Conservation (phyloP, 2,329 filamentous ascomycete genomes). For the Furcasterigmium furcatum region DNA sequence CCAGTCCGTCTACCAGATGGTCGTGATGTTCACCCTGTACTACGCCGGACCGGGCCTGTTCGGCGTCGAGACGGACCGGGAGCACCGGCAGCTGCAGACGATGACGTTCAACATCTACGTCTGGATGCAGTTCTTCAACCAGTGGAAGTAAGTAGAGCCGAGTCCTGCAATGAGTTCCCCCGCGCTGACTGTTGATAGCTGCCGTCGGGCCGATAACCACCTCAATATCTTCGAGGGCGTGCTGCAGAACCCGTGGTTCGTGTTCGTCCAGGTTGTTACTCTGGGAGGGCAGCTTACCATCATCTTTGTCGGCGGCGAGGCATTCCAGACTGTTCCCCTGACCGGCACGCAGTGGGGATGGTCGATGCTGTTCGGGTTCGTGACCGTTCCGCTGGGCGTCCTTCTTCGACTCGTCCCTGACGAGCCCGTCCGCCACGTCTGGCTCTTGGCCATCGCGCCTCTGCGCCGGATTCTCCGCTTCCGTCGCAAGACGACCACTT, state of each 20-base stretch:
- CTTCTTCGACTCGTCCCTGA: not conserved
- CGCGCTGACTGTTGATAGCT: not conserved
- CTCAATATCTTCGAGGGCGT: not conserved
- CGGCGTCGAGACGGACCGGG: not conserved
- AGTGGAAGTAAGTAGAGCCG: not conserved
- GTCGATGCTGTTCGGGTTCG: not conserved
- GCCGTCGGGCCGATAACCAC: not conserved
- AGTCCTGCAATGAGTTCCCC: not conserved
- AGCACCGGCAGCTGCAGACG: conserved; percentile 49
- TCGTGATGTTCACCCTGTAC: conserved; percentile 69
- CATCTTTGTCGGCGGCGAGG: not conserved
- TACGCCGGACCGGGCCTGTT: conserved; percentile 35
- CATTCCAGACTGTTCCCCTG: not conserved
- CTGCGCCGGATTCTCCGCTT: no score
- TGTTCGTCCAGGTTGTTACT: not conserved
- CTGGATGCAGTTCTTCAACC: conserved; percentile 70
- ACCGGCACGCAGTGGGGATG: not conserved
- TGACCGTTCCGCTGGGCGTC: not conserved
- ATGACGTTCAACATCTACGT: conserved; percentile 84
- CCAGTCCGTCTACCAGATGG: conserved; percentile 73
- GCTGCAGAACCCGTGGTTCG: not conserved
- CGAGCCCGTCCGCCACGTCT: not conserved
- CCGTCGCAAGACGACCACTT: not conserved
- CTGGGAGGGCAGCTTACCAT: not conserved
- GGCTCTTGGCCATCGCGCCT: not conserved